Percentiles rank a stretch among this genome's conserved stretches.
Conservation (phyloP, 1,284 basidiomycete genomes). For the Cryptococcus depauperatus region DNA sequence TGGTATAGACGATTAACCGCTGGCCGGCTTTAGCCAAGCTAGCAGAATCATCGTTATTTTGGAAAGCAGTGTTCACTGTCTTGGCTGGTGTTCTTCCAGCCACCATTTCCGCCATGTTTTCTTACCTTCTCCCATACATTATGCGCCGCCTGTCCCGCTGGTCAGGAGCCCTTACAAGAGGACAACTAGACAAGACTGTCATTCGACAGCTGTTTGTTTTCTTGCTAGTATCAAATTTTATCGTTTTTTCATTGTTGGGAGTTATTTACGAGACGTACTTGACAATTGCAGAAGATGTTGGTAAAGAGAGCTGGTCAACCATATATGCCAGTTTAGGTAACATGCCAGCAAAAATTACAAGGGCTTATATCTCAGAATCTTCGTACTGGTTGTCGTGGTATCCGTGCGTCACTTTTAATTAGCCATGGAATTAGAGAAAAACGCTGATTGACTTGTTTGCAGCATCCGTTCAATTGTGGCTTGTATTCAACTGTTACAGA, state of each 20-base stretch:
- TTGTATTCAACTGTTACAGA: constrained; percentile 23
- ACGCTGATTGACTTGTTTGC: not conserved
- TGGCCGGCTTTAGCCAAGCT: constrained; percentile 13
- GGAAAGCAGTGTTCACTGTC: constrained; percentile 22
- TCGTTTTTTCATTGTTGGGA: constrained; percentile 31
- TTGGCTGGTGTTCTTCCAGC: constrained; percentile 24
- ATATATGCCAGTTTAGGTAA: constrained; percentile 22
- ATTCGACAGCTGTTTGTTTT: constrained; percentile 30
- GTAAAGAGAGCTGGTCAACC: constrained; percentile 13
- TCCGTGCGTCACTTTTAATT: constrained; percentile 18
- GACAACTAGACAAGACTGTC: constrained; percentile 31
- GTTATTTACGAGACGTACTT: constrained; percentile 28
- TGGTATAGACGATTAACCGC: constrained; percentile 10
- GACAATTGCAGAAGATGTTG: constrained; percentile 21
- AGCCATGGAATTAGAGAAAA: not conserved
- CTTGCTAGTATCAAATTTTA: constrained; percentile 29
- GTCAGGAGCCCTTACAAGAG: constrained; percentile 28
- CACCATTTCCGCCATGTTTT: constrained; percentile 23
- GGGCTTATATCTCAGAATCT: constrained; percentile 33
- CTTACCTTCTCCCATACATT: constrained; percentile 27
- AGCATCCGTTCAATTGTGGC: constrained; percentile 25
- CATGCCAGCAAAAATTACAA: constrained; percentile 25
- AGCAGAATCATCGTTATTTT: constrained; percentile 14
- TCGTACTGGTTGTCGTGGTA: constrained; percentile 37
- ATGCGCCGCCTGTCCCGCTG: constrained; percentile 25